phyloP scores from a whole-genome alignment of 345 rosid species.

The Cardamine occulta region DNA sequence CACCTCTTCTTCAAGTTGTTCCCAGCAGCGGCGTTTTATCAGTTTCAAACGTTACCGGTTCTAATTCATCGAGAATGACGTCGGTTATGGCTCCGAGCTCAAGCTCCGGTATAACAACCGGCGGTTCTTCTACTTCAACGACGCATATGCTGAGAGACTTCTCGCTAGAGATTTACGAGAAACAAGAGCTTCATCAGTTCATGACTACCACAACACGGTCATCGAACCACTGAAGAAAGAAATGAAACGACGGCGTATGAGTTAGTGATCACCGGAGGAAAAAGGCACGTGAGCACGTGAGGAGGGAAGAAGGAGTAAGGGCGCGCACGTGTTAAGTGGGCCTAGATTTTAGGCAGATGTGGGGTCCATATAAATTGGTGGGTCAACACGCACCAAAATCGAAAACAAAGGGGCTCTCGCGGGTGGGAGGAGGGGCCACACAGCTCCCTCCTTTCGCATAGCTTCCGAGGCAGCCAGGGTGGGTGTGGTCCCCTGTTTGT shows the following conservation, averaged over 20 bases:
- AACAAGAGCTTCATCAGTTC: constrained; percentile 68
- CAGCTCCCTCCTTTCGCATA: constrained; percentile 44
- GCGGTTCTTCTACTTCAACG: constrained; percentile 30
- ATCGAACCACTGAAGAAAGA: constrained; percentile 50
- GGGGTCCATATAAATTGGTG: constrained; percentile 53
- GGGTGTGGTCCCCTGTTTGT: constrained; percentile 52
- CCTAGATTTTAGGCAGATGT: constrained; percentile 41
- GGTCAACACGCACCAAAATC: constrained; percentile 55
- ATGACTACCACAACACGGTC: constrained; percentile 52
- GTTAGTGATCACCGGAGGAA: neutral
- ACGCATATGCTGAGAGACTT: constrained; percentile 74
- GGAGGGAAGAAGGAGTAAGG: constrained; percentile 28
- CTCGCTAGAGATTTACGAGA: constrained; percentile 73
- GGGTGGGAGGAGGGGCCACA: constrained; percentile 39
- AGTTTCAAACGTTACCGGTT: constrained; percentile 39
- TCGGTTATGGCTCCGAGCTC: constrained; percentile 65
- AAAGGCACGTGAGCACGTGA: constrained; percentile 68
- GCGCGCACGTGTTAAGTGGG: constrained; percentile 71
- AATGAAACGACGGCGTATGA: neutral
- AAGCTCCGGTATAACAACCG: constrained; percentile 44
- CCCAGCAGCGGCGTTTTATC: constrained; percentile 31
- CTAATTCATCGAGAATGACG: constrained; percentile 41
- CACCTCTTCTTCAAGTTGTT: constrained; percentile 8
- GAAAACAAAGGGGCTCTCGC: neutral
- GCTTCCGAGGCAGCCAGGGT: constrained; percentile 56